Base-by-base conservation (phyloP, 768 basidiomycete genomes). In the Sporobolomyces phaffii region DNA sequence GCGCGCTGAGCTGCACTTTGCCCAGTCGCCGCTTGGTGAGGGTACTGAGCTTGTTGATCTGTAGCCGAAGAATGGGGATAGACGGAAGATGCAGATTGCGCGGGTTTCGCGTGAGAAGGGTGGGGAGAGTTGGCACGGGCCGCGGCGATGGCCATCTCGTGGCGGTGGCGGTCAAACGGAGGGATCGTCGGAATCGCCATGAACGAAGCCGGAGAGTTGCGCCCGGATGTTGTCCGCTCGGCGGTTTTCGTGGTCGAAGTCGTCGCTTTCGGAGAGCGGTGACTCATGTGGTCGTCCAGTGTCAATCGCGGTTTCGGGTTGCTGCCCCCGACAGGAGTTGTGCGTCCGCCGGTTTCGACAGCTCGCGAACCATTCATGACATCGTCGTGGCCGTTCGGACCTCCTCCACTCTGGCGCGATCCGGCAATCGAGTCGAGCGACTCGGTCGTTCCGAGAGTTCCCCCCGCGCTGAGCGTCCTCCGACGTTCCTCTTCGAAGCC, bases 251-350 rank as follows among this genome's bases (percentile, higher is more conserved):
- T 26, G 2, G 43, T 17, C 5, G 60, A 36, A 0, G 43, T 49
- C n/a, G 38, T 24, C 26, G 54, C 20, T 24, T 65, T 70, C 2
- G 69, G 69, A 22, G 64, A 65, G 13, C 64, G 49, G 28, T 62
- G 50, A 22, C 26, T 52, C 69, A 70, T 70, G 52, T 70, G 69
- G 18, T 51, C 53, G 61, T 70, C 69, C 38, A 70, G 64, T 24
- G 69, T 62, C 20, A 64, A 20, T 14, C 64, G 69, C 18, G 51
- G 29, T 41, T 63, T 66, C 33, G 51, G 54, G 50, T 31, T 43
- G 14, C 24, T 38, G 49, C 41, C 41, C 24, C 49, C 58, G 11
- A 47, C 33, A 1, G 59, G 62, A 2, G 62, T 64, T 14, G 48
- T 64, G 13, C 59, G 51, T 2, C 68, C 68, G 8, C 50, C 61